Evolutionary conservation across 176 grass and related monocot species (phyloP), one percentile per base, ranked within the genome.

Genomic region (Stipa capillata): DNA sequence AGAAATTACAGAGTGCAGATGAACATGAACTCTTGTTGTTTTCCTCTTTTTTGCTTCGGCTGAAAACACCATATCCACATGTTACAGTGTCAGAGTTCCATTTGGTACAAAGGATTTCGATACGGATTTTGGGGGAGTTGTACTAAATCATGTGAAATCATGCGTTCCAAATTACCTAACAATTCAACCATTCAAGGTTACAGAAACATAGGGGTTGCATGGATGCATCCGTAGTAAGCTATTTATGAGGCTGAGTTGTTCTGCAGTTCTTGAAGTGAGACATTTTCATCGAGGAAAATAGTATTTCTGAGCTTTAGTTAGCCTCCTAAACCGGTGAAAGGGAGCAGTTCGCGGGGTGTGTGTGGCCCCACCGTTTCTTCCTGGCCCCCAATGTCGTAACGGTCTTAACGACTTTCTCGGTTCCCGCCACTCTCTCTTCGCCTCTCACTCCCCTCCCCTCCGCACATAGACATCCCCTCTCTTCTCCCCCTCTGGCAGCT

Each of bases 371-470:
- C 48, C 52, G 5, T 78, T 78, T 36, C 17, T 58, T 67, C 41
- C 58, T 41, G 6, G 6, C 76, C 77, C 4, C 1, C 34, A 55
- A 17, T 24, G 55, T 65, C 64, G 20, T 65, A 82, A 72, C 87
- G 87, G 64, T 57, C 72, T 6, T 17, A 76, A 76, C 87, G 62
- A 74, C 31, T 48, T 85, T 56, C 40, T 42, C 64, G 54, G 31
- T 72, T 89, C 82, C 82, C 82, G 82, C 72, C 82, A 81, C 37
- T 77, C 8, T 85, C 82, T 77, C 87, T 55, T 85, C 64, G 71
- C 87, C 87, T 77, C 77, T 71, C 77, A 9, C 82, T 49, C 15
- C 36, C 45, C 40, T 28, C 63, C 67, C 77, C 37, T 77, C 55
- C 72, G 29, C 81, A 29, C 71, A 82, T 82, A 82, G 82, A 85